Base-by-base conservation (phyloP, 2,329 filamentous ascomycete species). In the Trichoderma koningiopsis region DNA sequence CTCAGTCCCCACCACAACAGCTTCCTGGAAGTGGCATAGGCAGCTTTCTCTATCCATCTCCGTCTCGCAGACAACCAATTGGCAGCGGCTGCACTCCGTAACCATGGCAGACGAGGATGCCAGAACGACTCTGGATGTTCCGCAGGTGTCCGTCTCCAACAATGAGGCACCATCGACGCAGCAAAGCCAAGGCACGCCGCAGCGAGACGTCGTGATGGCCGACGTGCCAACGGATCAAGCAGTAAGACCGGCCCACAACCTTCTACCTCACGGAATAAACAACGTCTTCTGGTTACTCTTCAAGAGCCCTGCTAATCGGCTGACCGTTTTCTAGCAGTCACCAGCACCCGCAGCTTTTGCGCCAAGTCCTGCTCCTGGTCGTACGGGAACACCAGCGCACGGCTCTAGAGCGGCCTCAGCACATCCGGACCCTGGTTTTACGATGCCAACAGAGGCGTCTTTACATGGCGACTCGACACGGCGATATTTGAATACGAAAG, bases 401-500 rank as follows among this genome's bases (percentile, higher is more conserved):
- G 79, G 81, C 71, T 89, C 87, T 43, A 82, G 88, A 73, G 86
- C 87, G 11, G 82, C 85, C 8, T 89, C 87, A 35, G 84, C 82
- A 58, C 86, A 88, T 70, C 86, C 87, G 4, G 87, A 89, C 70
- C 72, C 82, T 5, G 78, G 79, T 31, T 83, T 82, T 72, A 79
- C 81, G n/a, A 85, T 90, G 78, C 89, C 89, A 1, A 79, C 84
- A 14, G 86, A 90, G 75, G 85, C 88, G 16, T 84, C 87, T 1
- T 79, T 85, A 1, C 89, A 92, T 75, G 91, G 91, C 58, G 91
- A 91, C 27, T 88, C 89, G 0, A 88, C 88, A 5, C 86, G 91
- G 56, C 86, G 88, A 74, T 94, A 93, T 77, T 79, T 94, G 73
- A 93, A 93, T 75, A 84, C 85, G 60, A 92, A 89, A 74, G 86